Evolutionary conservation across 2,329 filamentous ascomycete species (phyloP).

Genomic region (Rhytidhysteron rufulum): DNA sequence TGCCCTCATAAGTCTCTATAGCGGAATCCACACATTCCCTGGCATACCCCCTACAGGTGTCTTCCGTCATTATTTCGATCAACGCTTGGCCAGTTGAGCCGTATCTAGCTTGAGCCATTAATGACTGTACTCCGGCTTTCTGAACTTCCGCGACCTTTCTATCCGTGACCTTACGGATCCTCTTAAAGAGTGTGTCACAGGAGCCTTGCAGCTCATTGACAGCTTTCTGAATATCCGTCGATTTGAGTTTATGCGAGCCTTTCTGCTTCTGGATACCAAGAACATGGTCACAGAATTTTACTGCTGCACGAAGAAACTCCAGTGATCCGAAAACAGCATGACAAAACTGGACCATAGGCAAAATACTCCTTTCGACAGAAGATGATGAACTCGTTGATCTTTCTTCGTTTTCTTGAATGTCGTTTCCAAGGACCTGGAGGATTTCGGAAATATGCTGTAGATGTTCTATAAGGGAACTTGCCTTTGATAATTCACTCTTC

Average conservation of each 20-base stretch:
- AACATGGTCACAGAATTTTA: constrained; percentile 2
- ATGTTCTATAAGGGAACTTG: not conserved
- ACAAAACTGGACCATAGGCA: not conserved
- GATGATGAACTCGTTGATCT: not conserved
- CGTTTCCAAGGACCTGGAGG: not conserved
- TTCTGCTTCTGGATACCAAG: constrained; percentile 1
- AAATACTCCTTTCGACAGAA: too few relatives aligned
- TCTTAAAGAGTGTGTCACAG: constrained; percentile 1
- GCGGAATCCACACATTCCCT: constrained; percentile 29
- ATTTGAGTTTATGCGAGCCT: constrained; percentile 2
- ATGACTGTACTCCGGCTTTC: constrained; percentile 13
- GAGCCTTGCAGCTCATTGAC: constrained; percentile 1
- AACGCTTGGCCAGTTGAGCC: constrained; percentile 22
- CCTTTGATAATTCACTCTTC: not conserved
- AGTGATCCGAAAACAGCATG: not conserved
- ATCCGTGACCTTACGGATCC: constrained; percentile 2
- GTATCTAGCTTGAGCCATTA: constrained; percentile 19
- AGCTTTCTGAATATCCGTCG: constrained; percentile 1
- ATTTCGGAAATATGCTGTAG: not conserved
- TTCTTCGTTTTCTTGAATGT: not conserved
- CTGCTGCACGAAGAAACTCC: not conserved
- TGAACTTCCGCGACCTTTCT: constrained; percentile 15
- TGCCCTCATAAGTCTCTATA: constrained; percentile 25
- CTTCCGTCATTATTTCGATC: constrained; percentile 15
- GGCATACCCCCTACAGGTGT: constrained; percentile 21